Evolutionary conservation across 2,329 filamentous ascomycete genomes (phyloP).

Genomic region (Chalaropsis ovoidea): DNA sequence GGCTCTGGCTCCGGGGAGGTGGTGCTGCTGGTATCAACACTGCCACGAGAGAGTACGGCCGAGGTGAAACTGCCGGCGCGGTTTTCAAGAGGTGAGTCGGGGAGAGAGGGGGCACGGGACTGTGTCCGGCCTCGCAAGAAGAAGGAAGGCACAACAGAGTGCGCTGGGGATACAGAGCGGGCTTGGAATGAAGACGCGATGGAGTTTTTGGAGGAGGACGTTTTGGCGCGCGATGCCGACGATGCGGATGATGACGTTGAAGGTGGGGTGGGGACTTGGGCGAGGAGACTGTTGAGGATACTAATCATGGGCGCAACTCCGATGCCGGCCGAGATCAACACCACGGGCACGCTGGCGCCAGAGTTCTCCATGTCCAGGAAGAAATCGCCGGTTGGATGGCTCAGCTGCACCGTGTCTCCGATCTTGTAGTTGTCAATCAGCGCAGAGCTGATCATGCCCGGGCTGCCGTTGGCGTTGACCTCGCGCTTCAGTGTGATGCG

Average conservation of each 20-base stretch:
- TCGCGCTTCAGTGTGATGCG: slow-evolving; percentile 66
- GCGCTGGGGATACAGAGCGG: neutral
- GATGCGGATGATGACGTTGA: slow-evolving; percentile 5
- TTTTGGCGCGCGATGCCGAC: neutral
- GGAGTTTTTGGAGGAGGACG: neutral
- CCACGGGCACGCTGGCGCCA: slow-evolving; percentile 42
- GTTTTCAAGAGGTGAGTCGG: neutral
- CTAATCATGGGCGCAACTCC: slow-evolving; percentile 57
- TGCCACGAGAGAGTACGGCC: neutral
- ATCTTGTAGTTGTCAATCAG: slow-evolving; percentile 41
- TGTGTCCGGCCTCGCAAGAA: neutral
- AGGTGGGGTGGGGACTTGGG: slow-evolving; percentile 12
- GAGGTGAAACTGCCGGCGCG: slow-evolving; percentile 1
- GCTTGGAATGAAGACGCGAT: slow-evolving; percentile 1
- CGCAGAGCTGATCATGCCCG: slow-evolving; percentile 45
- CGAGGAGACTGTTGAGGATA: slow-evolving; percentile 49
- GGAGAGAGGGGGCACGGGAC: neutral
- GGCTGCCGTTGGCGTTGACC: slow-evolving; percentile 35
- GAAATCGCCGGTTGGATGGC: slow-evolving; percentile 51
- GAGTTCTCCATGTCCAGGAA: slow-evolving; percentile 43
- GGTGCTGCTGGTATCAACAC: neutral
- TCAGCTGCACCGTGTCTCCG: slow-evolving; percentile 46
- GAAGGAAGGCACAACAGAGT: neutral
- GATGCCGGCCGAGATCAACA: slow-evolving; percentile 58
- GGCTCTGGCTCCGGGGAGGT: neutral